These are phyloP conservation scores for Aspergillus aculeatinus DNA, from an alignment of 2,329 filamentous ascomycete genomes.

Conservation along the genomic window DNA sequence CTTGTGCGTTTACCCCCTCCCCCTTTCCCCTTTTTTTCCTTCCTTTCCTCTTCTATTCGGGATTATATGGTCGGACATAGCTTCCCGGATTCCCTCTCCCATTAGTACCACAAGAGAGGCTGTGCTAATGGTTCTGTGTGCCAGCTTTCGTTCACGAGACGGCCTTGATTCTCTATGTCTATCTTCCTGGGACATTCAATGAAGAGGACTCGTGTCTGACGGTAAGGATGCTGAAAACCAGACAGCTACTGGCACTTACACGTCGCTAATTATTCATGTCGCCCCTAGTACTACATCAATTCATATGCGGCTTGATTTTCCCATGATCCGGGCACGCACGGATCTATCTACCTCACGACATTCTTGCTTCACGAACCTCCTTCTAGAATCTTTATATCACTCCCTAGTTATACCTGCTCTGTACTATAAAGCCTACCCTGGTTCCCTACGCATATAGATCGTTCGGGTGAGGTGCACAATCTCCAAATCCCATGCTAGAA, in stretches of 20 bases:
- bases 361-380: background rate
- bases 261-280: background rate
- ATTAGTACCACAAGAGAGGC: too few relatives aligned
- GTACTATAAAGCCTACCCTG: background rate
- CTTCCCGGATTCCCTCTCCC: too few relatives aligned
- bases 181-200: slow-evolving; percentile 42
- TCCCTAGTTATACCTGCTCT: background rate
- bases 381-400: background rate
- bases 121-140: too few relatives aligned
- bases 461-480: background rate
- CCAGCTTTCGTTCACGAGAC: slow-evolving; percentile 48
- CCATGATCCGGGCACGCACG: too few relatives aligned
- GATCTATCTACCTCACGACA: background rate
- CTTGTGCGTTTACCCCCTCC: slow-evolving; percentile 57
- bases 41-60: background rate
- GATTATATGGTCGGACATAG: too few relatives aligned
- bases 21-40: too few relatives aligned
- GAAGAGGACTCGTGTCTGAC: slow-evolving; percentile 49
- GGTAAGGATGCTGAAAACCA: slow-evolving; percentile 30
- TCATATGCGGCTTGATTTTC: slow-evolving; percentile 37
- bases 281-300: slow-evolving; percentile 46
- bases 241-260: background rate
- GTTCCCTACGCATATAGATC: background rate
- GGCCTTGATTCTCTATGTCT: slow-evolving; percentile 48
- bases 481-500: background rate